Evolutionary conservation across 768 basidiomycete species (phyloP), one percentile per base, ranked within the genome.

Genomic region (Rubroboletus pulcherrimus): DNA sequence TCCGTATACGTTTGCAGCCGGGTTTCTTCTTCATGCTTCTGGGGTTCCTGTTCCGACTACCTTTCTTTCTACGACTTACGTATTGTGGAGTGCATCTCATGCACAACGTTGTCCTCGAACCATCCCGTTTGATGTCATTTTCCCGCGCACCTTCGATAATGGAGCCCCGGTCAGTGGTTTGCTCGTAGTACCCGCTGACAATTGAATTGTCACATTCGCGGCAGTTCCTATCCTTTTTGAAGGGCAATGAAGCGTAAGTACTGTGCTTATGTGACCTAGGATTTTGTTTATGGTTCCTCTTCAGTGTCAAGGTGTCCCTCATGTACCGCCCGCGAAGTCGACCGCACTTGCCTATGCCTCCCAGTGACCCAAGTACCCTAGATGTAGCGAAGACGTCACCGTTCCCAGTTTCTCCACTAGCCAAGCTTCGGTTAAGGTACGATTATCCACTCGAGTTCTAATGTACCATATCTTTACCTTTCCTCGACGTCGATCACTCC

Each of bases 311-410:
- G 19, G 67, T 83, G 3, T 80, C 79, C 1, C 74, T 88, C 52
- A 66, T 66, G 6, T 86, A 87, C 57, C 59, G 56, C 40, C 86
- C 85, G 8, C 78, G 79, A 43, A 76, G 77, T 47, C 78, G 82
- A n/a, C 78, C 87, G 0, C 73, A 75, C 51, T 74, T 78, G 12
- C 81, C 86, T 4, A 80, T 85, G 38, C 64, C 82, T 12, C 67
- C 75, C 1, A 62, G 56, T 4, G 71, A 71, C 12, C 71, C 77
- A 0, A n/a, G n/a, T n/a, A n/a, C n/a, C n/a, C 86, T 14, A 64
- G 63, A 30, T 71, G 74, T 42, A 60, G 66, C 12, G 63, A 72
- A n/a, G 71, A 77, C 40, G 66, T 78, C 41, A 68, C 65, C 0
- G 71, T 73, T 41, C 78, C 79, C 29, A 71, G 79, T 9, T 87